phyloP scores from a whole-genome alignment of 495 filamentous ascomycete genomes.

The Aspergillus funiculosus region DNA sequence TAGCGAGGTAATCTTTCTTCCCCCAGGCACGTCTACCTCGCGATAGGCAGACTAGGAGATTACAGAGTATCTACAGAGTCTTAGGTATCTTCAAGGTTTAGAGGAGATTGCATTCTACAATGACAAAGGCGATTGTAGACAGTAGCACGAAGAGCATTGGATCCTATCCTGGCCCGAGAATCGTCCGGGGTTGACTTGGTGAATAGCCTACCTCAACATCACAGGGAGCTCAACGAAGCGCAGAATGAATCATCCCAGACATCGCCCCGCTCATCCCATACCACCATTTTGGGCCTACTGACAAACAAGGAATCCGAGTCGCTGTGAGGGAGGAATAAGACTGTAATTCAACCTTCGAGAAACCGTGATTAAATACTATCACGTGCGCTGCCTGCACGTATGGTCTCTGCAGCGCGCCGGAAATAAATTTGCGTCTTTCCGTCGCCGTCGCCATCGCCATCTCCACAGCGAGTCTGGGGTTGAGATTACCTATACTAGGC shows the following conservation, averaged over 20 bases:
- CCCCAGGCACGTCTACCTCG: background rate
- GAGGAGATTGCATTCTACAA: background rate
- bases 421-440: constrained; percentile 16
- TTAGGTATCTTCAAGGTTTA: background rate
- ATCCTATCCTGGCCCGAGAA: background rate
- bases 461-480: constrained; percentile 9
- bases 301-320: no score
- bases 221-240: background rate
- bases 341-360: no score
- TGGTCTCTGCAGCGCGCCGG: constrained; percentile 1
- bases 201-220: background rate
- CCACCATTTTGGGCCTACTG: no score
- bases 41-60: background rate
- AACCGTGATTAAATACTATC: no score
- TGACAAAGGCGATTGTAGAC: background rate
- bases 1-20: constrained; percentile 1
- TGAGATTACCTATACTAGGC: background rate
- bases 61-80: background rate
- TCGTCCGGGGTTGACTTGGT: background rate
- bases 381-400: background rate
- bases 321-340: no score
- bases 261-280: no score
- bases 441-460: constrained; percentile 2
- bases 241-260: constrained; percentile 3
- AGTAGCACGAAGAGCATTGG: background rate